Conservation (phyloP, 2,329 filamentous ascomycete species). For the Penicillium italicum region DNA sequence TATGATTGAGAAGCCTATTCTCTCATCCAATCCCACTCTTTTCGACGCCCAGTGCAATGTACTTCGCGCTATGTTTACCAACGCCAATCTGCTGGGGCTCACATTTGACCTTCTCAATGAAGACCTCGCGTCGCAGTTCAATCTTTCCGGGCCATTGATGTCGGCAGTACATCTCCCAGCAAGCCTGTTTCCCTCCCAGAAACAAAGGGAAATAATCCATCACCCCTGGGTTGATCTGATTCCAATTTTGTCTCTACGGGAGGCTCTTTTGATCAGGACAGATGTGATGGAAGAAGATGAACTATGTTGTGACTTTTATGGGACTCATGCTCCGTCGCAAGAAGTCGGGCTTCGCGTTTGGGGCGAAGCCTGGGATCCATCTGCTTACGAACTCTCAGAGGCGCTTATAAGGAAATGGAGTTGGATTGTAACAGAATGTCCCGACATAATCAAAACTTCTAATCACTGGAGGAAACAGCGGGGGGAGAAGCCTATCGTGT, state of each 20-base stretch:
- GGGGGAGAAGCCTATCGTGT: conserved; percentile 15
- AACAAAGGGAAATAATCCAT: conserved; percentile 21
- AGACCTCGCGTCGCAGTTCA: conserved; percentile 19
- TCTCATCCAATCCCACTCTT: neutral
- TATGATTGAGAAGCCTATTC: neutral
- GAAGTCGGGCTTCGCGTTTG: conserved; percentile 26
- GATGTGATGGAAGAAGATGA: conserved; percentile 24
- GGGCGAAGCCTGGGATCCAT: conserved; percentile 31
- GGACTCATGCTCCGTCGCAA: conserved; percentile 1
- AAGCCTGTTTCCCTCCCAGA: conserved; percentile 14
- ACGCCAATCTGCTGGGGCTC: conserved; percentile 15
- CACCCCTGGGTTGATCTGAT: conserved; percentile 33
- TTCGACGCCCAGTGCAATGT: conserved; percentile 8
- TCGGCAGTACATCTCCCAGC: conserved; percentile 11
- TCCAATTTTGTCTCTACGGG: conserved; percentile 24
- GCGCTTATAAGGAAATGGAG: conserved; percentile 26
- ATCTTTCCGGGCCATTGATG: conserved; percentile 12
- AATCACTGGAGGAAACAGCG: conserved; percentile 24
- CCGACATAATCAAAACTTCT: conserved; percentile 26
- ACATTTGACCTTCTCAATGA: conserved; percentile 12
- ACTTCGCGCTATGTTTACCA: conserved; percentile 11
- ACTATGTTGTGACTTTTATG: conserved; percentile 22
- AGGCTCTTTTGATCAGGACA: conserved; percentile 19
- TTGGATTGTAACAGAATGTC: conserved; percentile 24
- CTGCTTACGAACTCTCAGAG: conserved; percentile 31